Evolutionary conservation across 225 moss, liverwort and hornwort genomes (phyloP).

Genomic region (Takakia lepidozioides): DNA sequence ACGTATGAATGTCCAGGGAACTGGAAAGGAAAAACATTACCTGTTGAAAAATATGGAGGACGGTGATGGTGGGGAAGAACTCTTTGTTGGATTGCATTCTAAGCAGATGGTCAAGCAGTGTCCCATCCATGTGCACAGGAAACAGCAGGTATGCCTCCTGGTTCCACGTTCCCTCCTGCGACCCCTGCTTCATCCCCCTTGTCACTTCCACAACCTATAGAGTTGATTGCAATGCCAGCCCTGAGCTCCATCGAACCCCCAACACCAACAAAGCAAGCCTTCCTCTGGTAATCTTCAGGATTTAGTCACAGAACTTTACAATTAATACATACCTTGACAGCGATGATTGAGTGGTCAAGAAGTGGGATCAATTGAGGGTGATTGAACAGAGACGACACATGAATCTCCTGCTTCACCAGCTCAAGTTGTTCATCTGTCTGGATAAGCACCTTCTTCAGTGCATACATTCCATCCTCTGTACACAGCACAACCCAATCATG

Average conservation of each 20-base stretch:
- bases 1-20: too few species aligned
- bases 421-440: conserved; percentile 53
- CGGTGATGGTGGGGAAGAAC: conserved; percentile 37
- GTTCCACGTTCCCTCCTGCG: conserved; percentile 48
- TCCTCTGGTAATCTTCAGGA: too few species aligned
- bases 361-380: conserved; percentile 49
- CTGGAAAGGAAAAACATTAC: conserved; percentile 6
- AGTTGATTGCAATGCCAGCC: too few species aligned
- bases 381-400: conserved; percentile 34
- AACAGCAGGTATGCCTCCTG: conserved; percentile 54
- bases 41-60: conserved; percentile 54
- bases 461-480: conserved; percentile 52
- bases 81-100: conserved; percentile 26
- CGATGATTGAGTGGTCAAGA: conserved; percentile 47
- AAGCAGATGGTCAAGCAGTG: conserved; percentile 32
- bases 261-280: too few species aligned
- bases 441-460: conserved; percentile 49
- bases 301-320: too few species aligned
- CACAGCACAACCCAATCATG: conserved; percentile 2
- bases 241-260: too few species aligned
- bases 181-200: conserved; percentile 16
- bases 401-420: conserved; percentile 46
- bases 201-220: neutral
- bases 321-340: conserved; percentile 33
- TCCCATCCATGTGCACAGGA: conserved; percentile 49